Base-by-base conservation (phyloP, 163 green algal species). In the Chlamydomonas reinhardtii region DNA sequence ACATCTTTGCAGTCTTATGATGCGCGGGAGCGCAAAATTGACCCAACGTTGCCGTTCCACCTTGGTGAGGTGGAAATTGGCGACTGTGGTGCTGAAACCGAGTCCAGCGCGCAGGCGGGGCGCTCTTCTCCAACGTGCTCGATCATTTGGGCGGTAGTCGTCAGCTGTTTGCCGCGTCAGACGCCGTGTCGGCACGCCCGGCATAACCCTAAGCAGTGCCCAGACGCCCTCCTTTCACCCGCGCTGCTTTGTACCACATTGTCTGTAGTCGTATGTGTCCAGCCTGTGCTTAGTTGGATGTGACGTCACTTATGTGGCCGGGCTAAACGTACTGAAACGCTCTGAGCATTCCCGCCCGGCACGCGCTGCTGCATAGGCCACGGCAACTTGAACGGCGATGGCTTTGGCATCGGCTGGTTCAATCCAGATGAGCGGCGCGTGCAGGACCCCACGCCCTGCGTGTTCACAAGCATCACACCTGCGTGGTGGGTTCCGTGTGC, bases 391-490 rank as follows among this genome's bases (percentile, higher is more conserved):
- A 97, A 98, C 78, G 94, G 94, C 19, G 93, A 95, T 73, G 89
- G 96, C 4, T 98, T 98, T 89, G 97, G 97, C 73, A 98, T 99
- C 72, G 96, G 96, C 27, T 98, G 95, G 95, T 98, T 95, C 88
- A 93, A 78, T 22, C 29, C 80, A 6, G 91, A 95, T 12, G 87
- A 94, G 43, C 86, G 81, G 39, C 77, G 90, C 2, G 86, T 84
- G 43, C 72, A 73, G 6, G 93, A 98, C 74, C 89, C 94, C 37
- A 94, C 93, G 2, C 97, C 96, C 2, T 99, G 97, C 91, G 94
- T 98, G 15, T 99, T 98, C 93, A 98, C 96, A 27, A 70, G 88
- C 72, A 94, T 98, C 66, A 98, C 97, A 3, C 97, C 97, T 22
- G 97, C 97, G 39, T 99, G 97, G 96, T 95, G 76, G 32, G 34